Conservation (phyloP, 139 green algal species). For the Asterochloris sp. region DNA sequence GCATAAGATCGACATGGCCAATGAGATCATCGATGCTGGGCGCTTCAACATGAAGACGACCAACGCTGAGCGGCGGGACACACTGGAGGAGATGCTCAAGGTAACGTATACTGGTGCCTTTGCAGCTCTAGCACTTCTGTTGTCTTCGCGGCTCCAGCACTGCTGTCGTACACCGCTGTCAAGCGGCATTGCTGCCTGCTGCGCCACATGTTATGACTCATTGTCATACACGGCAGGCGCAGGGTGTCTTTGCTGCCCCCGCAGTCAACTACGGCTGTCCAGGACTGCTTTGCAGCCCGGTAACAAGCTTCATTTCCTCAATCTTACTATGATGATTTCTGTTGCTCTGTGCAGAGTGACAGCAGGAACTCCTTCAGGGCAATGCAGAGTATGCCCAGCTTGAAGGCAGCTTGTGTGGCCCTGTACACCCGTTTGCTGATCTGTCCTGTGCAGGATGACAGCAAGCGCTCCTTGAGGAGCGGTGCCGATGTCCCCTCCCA, state of each 20-base stretch:
- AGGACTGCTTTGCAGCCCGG: background rate
- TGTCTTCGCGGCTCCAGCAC: background rate
- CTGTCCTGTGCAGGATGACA: slow-evolving; percentile 50
- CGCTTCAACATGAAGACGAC: slow-evolving; percentile 92
- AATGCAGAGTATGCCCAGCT: too few relatives aligned
- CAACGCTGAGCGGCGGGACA: slow-evolving; percentile 82
- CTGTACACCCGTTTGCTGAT: slow-evolving; percentile 19
- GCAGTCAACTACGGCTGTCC: too few relatives aligned
- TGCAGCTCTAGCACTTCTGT: background rate
- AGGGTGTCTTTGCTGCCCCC: too few relatives aligned
- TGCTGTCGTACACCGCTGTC: too few relatives aligned
- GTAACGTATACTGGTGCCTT: slow-evolving; percentile 1
- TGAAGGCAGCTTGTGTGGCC: background rate
- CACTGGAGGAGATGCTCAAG: slow-evolving; percentile 79
- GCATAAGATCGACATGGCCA: slow-evolving; percentile 98
- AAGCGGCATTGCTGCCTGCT: too few relatives aligned
- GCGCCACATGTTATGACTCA: too few relatives aligned
- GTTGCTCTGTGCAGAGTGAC: background rate
- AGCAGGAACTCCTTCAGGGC: background rate
- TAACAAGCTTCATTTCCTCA: background rate
- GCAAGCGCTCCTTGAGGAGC: slow-evolving; percentile 8
- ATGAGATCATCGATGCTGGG: slow-evolving; percentile 93
- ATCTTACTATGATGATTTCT: background rate
- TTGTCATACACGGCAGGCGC: too few relatives aligned
- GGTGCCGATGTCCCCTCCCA: slow-evolving; percentile 52